Evolutionary conservation across 2,329 filamentous ascomycete genomes (phyloP), one percentile per base, ranked within the genome.

Genomic region (Epichloe uncinata): DNA sequence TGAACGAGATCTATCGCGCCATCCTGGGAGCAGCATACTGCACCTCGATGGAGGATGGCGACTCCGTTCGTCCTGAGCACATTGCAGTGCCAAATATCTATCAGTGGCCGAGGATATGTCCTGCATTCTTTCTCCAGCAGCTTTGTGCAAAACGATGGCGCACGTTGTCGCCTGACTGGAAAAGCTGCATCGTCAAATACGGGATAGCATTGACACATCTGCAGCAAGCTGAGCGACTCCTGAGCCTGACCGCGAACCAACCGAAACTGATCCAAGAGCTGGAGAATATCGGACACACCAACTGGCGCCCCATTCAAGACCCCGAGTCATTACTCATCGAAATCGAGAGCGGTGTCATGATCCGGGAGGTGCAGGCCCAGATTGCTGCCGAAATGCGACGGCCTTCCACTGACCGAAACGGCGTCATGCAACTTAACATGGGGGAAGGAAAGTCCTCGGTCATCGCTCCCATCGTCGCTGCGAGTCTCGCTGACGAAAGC

Each of bases 381-480:
- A 79, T 87, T 46, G 77, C 82, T 0, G 42, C 50, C 0, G 58
- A 73, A 18, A 86, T 87, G 76, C 73, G 70, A 3, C 47, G 57
- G 0, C 71, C 73, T 0, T 55, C 59, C 0, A 58, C 58, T 0
- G 60, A 57, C 0, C 30, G 59, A 0, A 84, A 81, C 54, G 61
- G 71, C 0, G 73, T 81, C 0, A 73, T 85, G 67, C 81, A 85
- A 56, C 61, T 87, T 2, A 85, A 84, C 54, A 87, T 87, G 82
- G 83, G 0, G 0, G 75, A 84, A 57, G 83, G 82, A 0, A 87
- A 86, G 54, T 80, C 79, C 0, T 83, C 82, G 0, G 77, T 85
- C 1, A 86, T 89, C 45, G 71, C 83, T 0, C 83, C 82, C 0
- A 80, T 85, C 37, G 74, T 83, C 0, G 75, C 76, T 0, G 64